Conservation (phyloP, 768 basidiomycete species). For the Leccinum subgranulosum region DNA sequence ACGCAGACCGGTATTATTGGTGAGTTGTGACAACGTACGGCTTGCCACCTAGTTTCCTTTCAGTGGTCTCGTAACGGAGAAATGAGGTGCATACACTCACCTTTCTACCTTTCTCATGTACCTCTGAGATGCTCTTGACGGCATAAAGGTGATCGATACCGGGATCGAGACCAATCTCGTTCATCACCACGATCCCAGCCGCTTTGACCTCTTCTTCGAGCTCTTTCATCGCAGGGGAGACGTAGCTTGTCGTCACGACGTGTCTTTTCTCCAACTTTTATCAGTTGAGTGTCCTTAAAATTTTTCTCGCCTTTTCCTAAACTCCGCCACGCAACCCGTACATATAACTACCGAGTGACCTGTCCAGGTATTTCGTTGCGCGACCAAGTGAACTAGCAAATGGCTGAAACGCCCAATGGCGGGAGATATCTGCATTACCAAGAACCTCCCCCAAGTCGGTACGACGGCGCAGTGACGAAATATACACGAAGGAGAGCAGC, state of each 20-base stretch:
- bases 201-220: conserved; percentile 77
- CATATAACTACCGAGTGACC: no score
- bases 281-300: background rate
- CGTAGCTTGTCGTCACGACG: conserved; percentile 95
- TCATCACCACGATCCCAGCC: conserved; percentile 92
- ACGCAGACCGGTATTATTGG: background rate
- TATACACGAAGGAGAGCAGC: no score
- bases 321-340: background rate
- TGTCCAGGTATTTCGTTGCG: background rate
- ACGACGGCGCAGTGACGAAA: no score
- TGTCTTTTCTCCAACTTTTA: conserved; percentile 31
- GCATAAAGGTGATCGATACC: conserved; percentile 95
- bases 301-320: background rate
- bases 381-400: no score
- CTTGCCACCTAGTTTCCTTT: background rate
- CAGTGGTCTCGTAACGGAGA: background rate
- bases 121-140: conserved; percentile 89
- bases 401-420: no score
- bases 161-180: conserved; percentile 97
- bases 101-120: conserved; percentile 94
- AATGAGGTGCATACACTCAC: conserved; percentile 34
- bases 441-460: no score
- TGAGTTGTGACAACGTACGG: background rate
- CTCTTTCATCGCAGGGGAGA: conserved; percentile 86
- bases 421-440: no score